phyloP scores from a whole-genome alignment of 345 rosid genomes.

The Eutrema yunnanense region DNA sequence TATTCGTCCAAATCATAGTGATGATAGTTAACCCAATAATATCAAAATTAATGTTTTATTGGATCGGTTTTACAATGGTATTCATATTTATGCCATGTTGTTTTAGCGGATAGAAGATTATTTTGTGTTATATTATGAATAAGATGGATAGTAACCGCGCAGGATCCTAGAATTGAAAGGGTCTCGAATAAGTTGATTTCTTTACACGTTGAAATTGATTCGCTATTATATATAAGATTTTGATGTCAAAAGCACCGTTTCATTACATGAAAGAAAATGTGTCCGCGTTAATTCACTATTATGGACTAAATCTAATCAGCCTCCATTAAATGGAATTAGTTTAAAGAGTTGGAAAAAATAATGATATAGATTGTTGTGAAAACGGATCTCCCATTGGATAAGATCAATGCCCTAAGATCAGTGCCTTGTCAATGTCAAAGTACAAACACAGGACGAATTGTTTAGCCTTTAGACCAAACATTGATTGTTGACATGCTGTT shows the following conservation, averaged over 20 bases:
- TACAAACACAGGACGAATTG: slow-evolving; percentile 9
- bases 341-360: background rate
- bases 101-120: background rate
- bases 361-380: background rate
- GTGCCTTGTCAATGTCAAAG: slow-evolving; percentile 14
- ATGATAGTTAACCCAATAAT: no score
- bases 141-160: background rate
- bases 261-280: no score
- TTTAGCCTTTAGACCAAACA: slow-evolving; percentile 9
- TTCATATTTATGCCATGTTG: background rate
- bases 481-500: background rate
- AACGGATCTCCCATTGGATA: slow-evolving; percentile 15
- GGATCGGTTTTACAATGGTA: background rate
- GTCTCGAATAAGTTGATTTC: background rate
- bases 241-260: no score
- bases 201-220: background rate
- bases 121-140: background rate
- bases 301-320: background rate
- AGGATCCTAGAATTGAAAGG: background rate
- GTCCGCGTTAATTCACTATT: no score
- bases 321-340: background rate
- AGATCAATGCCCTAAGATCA: slow-evolving; percentile 22
- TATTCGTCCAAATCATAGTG: no score
- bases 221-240: background rate
- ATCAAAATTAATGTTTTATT: no score